A percentile compares a stretch with the other conserved stretches of the same genome.
Conservation (phyloP, 2,329 filamentous ascomycete species). For the Pyricularia grisea region DNA sequence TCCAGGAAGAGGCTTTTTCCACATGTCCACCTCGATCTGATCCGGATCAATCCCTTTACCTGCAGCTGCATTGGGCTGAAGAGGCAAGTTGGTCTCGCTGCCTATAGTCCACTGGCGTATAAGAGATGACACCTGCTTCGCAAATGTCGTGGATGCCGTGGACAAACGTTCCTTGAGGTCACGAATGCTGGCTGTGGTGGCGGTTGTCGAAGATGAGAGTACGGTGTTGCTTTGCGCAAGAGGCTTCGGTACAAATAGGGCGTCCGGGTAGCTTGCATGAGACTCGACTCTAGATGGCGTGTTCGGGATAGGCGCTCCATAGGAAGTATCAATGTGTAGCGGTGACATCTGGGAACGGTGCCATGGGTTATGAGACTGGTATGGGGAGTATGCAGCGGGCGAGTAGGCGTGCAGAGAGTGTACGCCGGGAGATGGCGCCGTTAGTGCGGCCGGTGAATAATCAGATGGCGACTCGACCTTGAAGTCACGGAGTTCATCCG, state of each 20-base stretch:
- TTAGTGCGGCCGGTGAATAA: not conserved
- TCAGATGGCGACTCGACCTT: not conserved
- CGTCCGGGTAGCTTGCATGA: not conserved
- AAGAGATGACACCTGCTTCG: constrained; percentile 15
- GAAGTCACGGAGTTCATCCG: not conserved
- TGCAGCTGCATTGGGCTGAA: not conserved
- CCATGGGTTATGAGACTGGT: not conserved
- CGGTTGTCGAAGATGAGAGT: constrained; percentile 12
- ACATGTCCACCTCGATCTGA: constrained; percentile 13
- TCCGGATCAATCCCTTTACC: constrained; percentile 12
- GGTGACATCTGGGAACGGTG: not conserved
- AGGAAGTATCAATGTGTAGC: not conserved
- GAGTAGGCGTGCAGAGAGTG: not conserved
- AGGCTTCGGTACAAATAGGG: not conserved
- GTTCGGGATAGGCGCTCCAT: not conserved
- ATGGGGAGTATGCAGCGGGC: not conserved
- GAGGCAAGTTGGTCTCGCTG: constrained; percentile 10
- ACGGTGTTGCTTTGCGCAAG: constrained; percentile 5
- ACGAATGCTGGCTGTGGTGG: constrained; percentile 15
- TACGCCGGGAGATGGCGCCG: not conserved
- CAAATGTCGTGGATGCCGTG: constrained; percentile 18
- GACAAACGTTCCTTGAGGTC: constrained; percentile 26
- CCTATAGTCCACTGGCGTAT: constrained; percentile 16
- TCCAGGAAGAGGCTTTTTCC: constrained; percentile 28
- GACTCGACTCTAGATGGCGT: not conserved